A percentile compares a stretch with the other conserved stretches of the same genome.
phyloP scores from a whole-genome alignment of 2,329 filamentous ascomycete species.

The Colletotrichum coccodes region DNA sequence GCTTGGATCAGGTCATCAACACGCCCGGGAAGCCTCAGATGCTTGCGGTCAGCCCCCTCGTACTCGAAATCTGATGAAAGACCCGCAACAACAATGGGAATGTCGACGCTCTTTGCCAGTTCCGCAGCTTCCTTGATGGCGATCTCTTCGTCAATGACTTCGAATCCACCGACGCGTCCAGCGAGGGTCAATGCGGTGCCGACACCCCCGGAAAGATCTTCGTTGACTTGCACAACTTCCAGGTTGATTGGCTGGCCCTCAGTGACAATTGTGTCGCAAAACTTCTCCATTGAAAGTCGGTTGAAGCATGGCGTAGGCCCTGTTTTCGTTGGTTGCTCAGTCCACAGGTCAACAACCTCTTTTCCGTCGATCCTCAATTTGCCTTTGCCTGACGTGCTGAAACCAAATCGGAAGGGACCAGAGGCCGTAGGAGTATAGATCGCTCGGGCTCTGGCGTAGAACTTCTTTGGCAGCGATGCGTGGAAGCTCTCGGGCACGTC shows the following conservation, averaged over 20 bases:
- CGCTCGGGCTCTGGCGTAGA: conserved; percentile 29
- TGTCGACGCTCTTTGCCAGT: conserved; percentile 76
- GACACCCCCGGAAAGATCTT: conserved; percentile 36
- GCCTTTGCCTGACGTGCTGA: conserved; percentile 37
- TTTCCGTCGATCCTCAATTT: conserved; percentile 38
- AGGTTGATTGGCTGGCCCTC: conserved; percentile 10
- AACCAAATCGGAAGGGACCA: conserved; percentile 23
- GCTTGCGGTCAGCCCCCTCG: conserved; percentile 81
- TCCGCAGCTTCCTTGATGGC: conserved; percentile 74
- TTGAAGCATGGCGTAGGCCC: conserved; percentile 33
- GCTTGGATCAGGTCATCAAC: conserved; percentile 76
- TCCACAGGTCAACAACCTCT: conserved; percentile 39
- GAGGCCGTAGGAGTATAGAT: conserved; percentile 16
- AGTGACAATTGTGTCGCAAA: conserved; percentile 3
- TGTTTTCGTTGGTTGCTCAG: conserved; percentile 26
- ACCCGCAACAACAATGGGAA: conserved; percentile 79
- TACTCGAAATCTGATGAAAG: conserved; percentile 86
- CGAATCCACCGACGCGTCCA: conserved; percentile 66
- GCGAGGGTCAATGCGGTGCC: conserved; percentile 36
- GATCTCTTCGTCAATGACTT: conserved; percentile 63
- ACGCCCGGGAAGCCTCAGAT: conserved; percentile 78
- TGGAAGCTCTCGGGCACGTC: conserved; percentile 33
- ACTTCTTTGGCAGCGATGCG: conserved; percentile 23
- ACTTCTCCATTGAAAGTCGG: conserved; percentile 32
- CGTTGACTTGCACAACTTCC: conserved; percentile 31